Base-by-base conservation (phyloP, 306 rosid species). In the Prunus dulcis region DNA sequence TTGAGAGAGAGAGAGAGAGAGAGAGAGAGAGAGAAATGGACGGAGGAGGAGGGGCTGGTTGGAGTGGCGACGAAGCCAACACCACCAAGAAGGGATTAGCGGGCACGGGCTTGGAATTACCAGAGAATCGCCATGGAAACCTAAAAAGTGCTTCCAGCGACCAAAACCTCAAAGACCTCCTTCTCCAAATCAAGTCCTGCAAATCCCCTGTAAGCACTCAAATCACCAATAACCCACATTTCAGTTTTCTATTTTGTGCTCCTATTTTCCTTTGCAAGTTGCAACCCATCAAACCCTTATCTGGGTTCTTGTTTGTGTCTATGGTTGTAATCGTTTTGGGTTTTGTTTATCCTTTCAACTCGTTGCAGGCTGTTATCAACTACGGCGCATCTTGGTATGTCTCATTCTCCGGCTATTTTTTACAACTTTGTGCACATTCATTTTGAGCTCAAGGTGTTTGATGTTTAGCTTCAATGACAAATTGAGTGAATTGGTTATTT, bases 351-450 rank as follows among this genome's bases (percentile, higher is more conserved):
- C 9, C 15, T 18, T 78, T 14, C 9, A n/a, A 62, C 32, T 72
- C 76, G 2, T 79, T 78, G 84, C 96, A 94, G 97, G 91, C 95
- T 50, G 97, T 92, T 49, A 89, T 94, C 89, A 92, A 90, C 71
- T 94, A 94, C 46, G 97, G 98, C 4, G 98, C 97, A 9, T 87
- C 98, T 41, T 92, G 97, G 97, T 90, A 80, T 52, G 88, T 84
- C 41, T 63, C 17, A 4, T 2, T 63, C 23, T 6, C 52, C 60
- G 6, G 12, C 47, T 20, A 6, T 67, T 7, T 7, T 67, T 25
- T 2, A 41, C 23, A 43, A 15, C 15, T 45, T 5, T 18, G 12
- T 47, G 27, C 45, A 28, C 38, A 2, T 63, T 18, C 19, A 17
- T 9, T 38, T 57, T 78, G 84, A 67, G 62, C 85, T 3, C 88